Conservation (phyloP, 75 land plant genomes). For the Pinus albicaulis region DNA sequence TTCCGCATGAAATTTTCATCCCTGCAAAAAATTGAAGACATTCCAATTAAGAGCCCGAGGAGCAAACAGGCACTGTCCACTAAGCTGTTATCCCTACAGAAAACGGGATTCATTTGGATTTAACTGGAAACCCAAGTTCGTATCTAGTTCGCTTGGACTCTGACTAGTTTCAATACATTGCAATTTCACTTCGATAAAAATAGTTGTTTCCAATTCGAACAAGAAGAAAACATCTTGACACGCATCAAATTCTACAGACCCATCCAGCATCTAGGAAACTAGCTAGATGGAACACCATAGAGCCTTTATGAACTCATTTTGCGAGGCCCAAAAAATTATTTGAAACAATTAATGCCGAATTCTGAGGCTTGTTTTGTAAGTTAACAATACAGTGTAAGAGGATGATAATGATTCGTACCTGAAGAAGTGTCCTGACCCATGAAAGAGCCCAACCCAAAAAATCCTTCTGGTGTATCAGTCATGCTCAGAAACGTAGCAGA, state of each 20-base stretch:
- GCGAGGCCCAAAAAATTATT: background rate
- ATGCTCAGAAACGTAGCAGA: background rate
- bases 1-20: constrained; percentile 10
- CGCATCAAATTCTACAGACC: background rate
- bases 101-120: background rate
- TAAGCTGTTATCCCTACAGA: background rate
- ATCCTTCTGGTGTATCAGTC: constrained; percentile 7
- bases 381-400: background rate
- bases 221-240: background rate
- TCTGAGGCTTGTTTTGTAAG: background rate
- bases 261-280: background rate
- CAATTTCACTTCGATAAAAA: background rate
- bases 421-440: background rate
- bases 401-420: background rate
- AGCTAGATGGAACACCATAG: background rate
- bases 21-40: constrained; percentile 11
- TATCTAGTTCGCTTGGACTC: background rate
- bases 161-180: background rate
- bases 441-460: background rate
- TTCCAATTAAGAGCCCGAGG: background rate
- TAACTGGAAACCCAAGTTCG: background rate
- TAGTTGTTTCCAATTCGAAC: background rate
- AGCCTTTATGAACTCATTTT: background rate
- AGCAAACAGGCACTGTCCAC: background rate
- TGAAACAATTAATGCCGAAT: background rate